These are phyloP conservation scores for Aphanomyces invadans DNA, from an alignment of 352 stramenopile genomes.

Conservation along the genomic window DNA sequence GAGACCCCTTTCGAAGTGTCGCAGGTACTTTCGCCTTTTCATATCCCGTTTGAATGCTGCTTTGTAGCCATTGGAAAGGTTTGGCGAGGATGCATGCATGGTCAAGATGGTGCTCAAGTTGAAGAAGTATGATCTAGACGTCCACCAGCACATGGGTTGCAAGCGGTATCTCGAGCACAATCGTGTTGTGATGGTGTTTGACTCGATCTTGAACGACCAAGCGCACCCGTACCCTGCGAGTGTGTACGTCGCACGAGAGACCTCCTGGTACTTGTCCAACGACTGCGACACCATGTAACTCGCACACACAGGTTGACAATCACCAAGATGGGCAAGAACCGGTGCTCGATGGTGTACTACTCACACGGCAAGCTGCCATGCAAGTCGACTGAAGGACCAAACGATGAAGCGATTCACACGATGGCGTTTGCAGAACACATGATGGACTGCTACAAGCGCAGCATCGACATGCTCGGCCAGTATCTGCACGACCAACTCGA, in stretches of 20 bases:
- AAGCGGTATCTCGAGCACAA: slow-evolving; percentile 4
- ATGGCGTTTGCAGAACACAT: slow-evolving; percentile 4
- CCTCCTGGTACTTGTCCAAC: slow-evolving; percentile 1
- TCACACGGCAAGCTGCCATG: background rate
- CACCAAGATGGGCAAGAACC: background rate
- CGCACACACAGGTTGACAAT: background rate
- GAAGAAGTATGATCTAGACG: background rate
- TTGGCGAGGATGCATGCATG: background rate
- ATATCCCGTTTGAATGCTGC: background rate
- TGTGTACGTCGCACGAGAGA: slow-evolving; percentile 11
- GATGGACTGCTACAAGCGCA: background rate
- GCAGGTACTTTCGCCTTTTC: background rate
- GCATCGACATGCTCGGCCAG: background rate
- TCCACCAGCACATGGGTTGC: slow-evolving; percentile 4
- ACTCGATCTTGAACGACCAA: background rate
- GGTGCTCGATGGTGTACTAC: background rate
- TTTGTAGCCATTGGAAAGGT: background rate
- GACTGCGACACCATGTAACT: background rate
- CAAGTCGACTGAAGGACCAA: background rate
- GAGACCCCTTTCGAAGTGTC: background rate
- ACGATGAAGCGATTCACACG: background rate
- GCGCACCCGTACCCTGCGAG: background rate
- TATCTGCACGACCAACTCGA: background rate
- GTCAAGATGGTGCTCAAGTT: slow-evolving; percentile 6
- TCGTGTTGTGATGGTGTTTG: background rate